phyloP scores from a whole-genome alignment of 495 filamentous ascomycete genomes.

The Hyaloscypha bicolor region DNA sequence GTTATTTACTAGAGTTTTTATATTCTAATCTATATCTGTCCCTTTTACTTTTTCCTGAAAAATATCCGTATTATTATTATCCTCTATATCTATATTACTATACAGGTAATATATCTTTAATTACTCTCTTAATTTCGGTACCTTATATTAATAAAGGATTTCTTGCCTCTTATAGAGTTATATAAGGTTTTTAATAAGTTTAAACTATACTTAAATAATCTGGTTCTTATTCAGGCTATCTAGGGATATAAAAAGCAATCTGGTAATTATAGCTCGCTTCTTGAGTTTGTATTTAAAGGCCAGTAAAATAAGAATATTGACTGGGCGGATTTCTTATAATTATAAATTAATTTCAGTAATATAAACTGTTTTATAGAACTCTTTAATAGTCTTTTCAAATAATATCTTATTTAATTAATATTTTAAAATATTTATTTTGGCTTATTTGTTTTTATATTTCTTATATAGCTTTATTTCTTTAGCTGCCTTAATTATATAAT shows the following conservation, averaged over 20 bases:
- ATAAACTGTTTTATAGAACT: background rate
- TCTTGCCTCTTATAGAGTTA: background rate
- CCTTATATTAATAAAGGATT: background rate
- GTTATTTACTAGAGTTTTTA: background rate
- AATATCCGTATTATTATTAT: background rate
- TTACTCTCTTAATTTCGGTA: background rate
- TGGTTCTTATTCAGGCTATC: background rate
- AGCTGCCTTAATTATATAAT: background rate
- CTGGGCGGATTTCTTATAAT: background rate
- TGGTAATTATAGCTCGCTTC: background rate
- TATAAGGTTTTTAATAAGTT: no score
- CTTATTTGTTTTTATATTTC: no score
- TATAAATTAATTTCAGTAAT: background rate
- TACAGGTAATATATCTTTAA: background rate
- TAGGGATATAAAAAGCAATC: background rate
- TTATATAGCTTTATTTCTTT: constrained; percentile 1
- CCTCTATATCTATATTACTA: background rate
- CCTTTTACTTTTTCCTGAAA: background rate
- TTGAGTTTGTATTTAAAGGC: background rate
- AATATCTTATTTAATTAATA: background rate
- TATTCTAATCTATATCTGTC: background rate
- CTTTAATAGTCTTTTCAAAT: background rate
- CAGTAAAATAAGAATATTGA: background rate
- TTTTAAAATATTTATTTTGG: background rate
- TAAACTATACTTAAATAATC: background rate